These are phyloP conservation scores for Mycosphaerella arachidis DNA, from an alignment of 2,329 filamentous ascomycete species.

Conservation along the genomic window DNA sequence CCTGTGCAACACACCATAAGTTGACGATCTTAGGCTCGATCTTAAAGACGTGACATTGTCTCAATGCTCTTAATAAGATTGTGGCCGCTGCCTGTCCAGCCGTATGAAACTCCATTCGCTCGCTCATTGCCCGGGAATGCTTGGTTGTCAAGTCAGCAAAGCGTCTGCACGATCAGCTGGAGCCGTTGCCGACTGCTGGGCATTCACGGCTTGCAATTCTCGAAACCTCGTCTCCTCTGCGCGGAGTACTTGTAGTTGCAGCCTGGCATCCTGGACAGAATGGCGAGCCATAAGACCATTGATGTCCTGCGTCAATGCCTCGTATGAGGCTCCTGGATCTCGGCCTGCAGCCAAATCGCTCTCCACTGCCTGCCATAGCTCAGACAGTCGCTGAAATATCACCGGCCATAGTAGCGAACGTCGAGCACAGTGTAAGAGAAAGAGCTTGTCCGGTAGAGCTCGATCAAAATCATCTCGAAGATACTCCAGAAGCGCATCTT, in stretches of 20 bases:
- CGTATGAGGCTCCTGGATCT: slow-evolving; percentile 6
- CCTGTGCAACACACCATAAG: too few species aligned
- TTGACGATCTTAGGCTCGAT: too few species aligned
- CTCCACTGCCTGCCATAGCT: slow-evolving; percentile 9
- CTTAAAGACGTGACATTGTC: too few species aligned
- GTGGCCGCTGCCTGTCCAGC: too few species aligned
- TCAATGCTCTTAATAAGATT: too few species aligned
- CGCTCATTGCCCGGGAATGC: too few species aligned
- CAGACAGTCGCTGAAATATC: slow-evolving; percentile 8
- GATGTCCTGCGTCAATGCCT: slow-evolving; percentile 5
- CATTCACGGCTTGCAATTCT: background rate
- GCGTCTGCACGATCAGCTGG: too few species aligned
- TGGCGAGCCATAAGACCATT: slow-evolving; percentile 3
- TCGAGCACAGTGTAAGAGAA: slow-evolving; percentile 10
- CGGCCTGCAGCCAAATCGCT: background rate
- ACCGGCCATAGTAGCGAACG: slow-evolving; percentile 10
- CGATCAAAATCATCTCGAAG: slow-evolving; percentile 12
- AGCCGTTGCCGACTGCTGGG: background rate
- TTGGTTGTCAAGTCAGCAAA: too few species aligned
- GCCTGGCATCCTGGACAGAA: slow-evolving; percentile 8
- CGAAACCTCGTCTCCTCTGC: slow-evolving; percentile 6
- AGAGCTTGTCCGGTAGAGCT: slow-evolving; percentile 15
- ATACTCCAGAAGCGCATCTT: slow-evolving; percentile 4
- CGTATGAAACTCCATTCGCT: too few species aligned
- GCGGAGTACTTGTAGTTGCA: slow-evolving; percentile 8